Evolutionary conservation across 1,139 yeast genomes (phyloP), one percentile per base, ranked within the genome.

Genomic region (Hemisphaericaspora xylanilytica): DNA sequence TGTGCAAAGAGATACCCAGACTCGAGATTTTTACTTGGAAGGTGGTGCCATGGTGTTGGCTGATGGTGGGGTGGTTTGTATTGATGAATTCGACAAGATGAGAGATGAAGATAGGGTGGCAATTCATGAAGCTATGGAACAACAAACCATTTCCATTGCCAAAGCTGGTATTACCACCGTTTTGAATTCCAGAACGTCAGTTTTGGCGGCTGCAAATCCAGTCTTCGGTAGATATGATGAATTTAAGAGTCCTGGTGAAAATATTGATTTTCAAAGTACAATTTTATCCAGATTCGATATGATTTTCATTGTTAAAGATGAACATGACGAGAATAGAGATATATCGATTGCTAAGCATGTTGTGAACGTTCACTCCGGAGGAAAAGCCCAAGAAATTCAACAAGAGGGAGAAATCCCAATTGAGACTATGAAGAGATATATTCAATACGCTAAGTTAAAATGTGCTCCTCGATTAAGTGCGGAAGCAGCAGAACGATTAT

Each of bases 31-130:
- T 59, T 92, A 86, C 59, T 70, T 92, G 42, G 99, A 92, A 75
- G 98, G 99, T 46, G 99, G 99, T 65, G 99, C 99, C 9, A 89
- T 92, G 97, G 98, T 92, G 14, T 72, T 92, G 41, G 98, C 99
- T 0, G 99, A 92, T 65, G 97, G 98, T 30, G 99, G 99, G 52
- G 97, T 92, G 36, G 97, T 92, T 35, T 92, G 98, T 75, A 94
- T 92, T 57, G 99, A 92, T 71, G 99, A 92, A 72, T 92, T 92
- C 57, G 99, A 92, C 65, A 92, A 92, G 67, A 92, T 92, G 99
- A 77, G 97, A 63, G 99, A 94, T 57, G 98, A 92, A 61, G 98
- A 94, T 63, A 78, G 99, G 61, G 98, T 92, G 28, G 98, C 98
- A 0, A 94, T 92, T 52, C 99, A 92, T 63, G 99, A 92, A 72